A percentile compares a stretch with the other conserved stretches of the same genome.
Evolutionary conservation across 768 basidiomycete species (phyloP).

Genomic region (Lentinula sp.): DNA sequence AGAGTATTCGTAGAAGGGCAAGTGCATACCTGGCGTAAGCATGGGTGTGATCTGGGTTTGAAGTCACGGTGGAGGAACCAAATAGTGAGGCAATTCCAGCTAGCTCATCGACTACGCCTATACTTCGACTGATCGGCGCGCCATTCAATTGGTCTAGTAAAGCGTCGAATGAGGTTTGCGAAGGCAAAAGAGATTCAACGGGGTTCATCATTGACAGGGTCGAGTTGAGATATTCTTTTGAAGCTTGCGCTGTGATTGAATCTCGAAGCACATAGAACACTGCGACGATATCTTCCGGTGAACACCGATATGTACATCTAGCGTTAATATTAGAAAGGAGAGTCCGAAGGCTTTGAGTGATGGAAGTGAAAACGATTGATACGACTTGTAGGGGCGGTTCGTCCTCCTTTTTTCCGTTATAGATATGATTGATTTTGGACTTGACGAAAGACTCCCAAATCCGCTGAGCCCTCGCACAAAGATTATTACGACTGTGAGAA

Average conservation of each 20-base stretch:
- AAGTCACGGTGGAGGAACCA: slow-evolving; percentile 11
- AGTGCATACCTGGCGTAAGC: slow-evolving; percentile 63
- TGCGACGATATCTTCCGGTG: neutral
- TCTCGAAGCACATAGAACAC: neutral
- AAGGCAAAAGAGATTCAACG: slow-evolving; percentile 23
- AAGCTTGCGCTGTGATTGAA: neutral
- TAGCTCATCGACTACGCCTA: slow-evolving; percentile 41
- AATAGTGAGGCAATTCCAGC: slow-evolving; percentile 44
- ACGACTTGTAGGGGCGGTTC: neutral
- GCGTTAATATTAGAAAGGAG: neutral
- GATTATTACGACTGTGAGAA: neutral
- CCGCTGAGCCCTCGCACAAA: neutral
- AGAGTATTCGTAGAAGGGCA: slow-evolving; percentile 50
- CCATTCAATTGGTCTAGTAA: slow-evolving; percentile 27
- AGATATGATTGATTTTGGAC: neutral
- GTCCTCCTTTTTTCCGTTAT: neutral
- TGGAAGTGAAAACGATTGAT: neutral
- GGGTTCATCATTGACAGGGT: neutral
- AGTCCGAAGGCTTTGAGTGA: neutral
- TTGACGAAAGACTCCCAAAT: neutral
- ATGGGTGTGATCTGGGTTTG: slow-evolving; percentile 29
- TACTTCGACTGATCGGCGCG: slow-evolving; percentile 27
- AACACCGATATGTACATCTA: neutral
- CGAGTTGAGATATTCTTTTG: neutral
- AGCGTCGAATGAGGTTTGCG: slow-evolving; percentile 23